Conservation (phyloP, 2,329 filamentous ascomycete species). For the Aspergillus fructus region DNA sequence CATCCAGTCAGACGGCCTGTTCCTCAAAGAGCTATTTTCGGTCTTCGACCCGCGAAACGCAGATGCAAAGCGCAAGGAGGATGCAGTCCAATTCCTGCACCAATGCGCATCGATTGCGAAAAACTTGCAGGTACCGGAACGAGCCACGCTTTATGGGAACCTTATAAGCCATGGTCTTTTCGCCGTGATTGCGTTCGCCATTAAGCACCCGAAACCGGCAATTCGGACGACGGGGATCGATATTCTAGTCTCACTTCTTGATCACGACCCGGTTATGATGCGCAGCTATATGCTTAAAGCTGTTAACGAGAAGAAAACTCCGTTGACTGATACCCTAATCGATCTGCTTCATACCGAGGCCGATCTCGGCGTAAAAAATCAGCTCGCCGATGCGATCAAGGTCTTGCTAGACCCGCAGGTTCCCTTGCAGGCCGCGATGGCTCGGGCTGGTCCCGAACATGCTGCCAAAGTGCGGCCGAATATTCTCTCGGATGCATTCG, state of each 20-base stretch:
- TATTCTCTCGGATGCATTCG: constrained; percentile 79
- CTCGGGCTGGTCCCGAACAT: constrained; percentile 66
- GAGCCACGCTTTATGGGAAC: constrained; percentile 82
- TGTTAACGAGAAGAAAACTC: constrained; percentile 79
- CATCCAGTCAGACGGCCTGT: constrained; percentile 75
- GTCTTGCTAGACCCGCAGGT: constrained; percentile 78
- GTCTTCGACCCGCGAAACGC: constrained; percentile 70
- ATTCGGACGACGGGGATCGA: constrained; percentile 92
- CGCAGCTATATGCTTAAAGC: constrained; percentile 90
- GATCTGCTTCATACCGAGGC: constrained; percentile 87
- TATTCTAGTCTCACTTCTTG: constrained; percentile 88
- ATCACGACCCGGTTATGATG: constrained; percentile 94
- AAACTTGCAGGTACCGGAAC: constrained; percentile 80
- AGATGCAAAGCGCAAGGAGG: constrained; percentile 76
- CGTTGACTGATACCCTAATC: constrained; percentile 87
- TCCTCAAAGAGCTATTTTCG: constrained; percentile 81
- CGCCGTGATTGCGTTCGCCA: constrained; percentile 84
- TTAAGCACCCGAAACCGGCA: constrained; percentile 78
- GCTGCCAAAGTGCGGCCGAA: constrained; percentile 64
- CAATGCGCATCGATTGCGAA: constrained; percentile 94
- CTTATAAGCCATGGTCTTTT: constrained; percentile 86
- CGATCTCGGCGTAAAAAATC: constrained; percentile 90
- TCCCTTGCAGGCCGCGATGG: constrained; percentile 58
- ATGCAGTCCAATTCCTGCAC: constrained; percentile 93
- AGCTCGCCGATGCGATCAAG: constrained; percentile 93